Conservation (phyloP, 169 alveolate genomes). For the Plasmodium relictum region DNA sequence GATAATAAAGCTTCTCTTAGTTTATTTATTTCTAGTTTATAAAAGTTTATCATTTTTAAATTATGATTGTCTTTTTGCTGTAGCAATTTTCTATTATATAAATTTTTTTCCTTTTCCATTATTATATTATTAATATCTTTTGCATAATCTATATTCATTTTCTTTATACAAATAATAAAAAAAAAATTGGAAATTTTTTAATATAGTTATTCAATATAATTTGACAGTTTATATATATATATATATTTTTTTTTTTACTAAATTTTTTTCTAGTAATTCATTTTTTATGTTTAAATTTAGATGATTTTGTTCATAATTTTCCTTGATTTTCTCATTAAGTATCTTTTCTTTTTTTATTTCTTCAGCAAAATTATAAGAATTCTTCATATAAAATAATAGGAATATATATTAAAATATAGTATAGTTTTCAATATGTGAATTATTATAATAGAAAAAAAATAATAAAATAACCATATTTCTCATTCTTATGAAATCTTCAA, state of each 20-base stretch:
- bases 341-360: constrained; percentile 27
- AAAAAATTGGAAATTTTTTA: too few species aligned
- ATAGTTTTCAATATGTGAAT: not conserved
- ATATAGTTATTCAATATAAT: not conserved
- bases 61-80: constrained; percentile 50
- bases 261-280: constrained; percentile 35
- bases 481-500: constrained; percentile 61
- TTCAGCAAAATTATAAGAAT: constrained; percentile 41
- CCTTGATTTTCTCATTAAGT: constrained; percentile 42
- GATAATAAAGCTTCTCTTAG: constrained; percentile 44
- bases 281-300: constrained; percentile 35
- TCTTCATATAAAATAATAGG: constrained; percentile 8
- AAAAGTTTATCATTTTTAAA: constrained; percentile 58
- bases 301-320: constrained; percentile 35
- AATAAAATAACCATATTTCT: constrained; percentile 23
- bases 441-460: not conserved
- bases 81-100: constrained; percentile 30
- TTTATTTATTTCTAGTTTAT: constrained; percentile 69
- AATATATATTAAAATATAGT: not conserved
- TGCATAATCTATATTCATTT: constrained; percentile 22
- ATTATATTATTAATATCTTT: constrained; percentile 34
- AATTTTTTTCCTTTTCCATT: constrained; percentile 59
- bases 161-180: constrained; percentile 15
- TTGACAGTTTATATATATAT: not conserved
- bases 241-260: constrained; percentile 17